phyloP scores from a whole-genome alignment of 2,329 filamentous ascomycete species.

The Chaetomium sp. region DNA sequence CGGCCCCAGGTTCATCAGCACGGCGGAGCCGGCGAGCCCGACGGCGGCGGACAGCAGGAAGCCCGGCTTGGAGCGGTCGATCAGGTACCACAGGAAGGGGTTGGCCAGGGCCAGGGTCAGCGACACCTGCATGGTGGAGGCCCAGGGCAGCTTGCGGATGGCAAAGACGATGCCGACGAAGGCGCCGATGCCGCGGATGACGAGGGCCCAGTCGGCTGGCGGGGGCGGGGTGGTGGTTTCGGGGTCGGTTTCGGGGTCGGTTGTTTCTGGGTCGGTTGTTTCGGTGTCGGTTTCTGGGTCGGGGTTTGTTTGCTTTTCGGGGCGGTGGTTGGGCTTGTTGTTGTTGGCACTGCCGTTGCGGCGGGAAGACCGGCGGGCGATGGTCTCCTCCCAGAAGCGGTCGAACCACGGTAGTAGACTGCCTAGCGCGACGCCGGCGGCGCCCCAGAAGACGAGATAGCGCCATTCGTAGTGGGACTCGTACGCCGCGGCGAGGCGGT shows the following conservation, averaged over 20 bases:
- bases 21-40: constrained; percentile 70
- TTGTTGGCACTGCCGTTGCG: not conserved
- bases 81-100: constrained; percentile 92
- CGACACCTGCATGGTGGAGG: constrained; percentile 91
- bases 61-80: constrained; percentile 85
- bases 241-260: constrained; percentile 31
- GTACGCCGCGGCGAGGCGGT: constrained; percentile 4
- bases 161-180: constrained; percentile 65
- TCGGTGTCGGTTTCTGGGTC: constrained; percentile 18
- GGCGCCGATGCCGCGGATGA: constrained; percentile 60
- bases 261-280: too few species aligned
- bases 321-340: constrained; percentile 2
- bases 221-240: not conserved
- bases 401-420: constrained; percentile 85
- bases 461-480: constrained; percentile 49
- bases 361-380: constrained; percentile 24
- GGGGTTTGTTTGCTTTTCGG: not conserved
- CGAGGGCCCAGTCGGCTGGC: constrained; percentile 70
- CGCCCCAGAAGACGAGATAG: constrained; percentile 81
- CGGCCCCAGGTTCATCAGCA: constrained; percentile 75
- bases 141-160: constrained; percentile 90
- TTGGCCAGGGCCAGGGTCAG: constrained; percentile 87
- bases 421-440: constrained; percentile 75
- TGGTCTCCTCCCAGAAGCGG: constrained; percentile 63
- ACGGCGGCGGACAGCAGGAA: constrained; percentile 77